A percentile compares a stretch with the other conserved stretches of the same genome.
Conservation (phyloP, 1,139 yeast genomes). For the Geotrichum citri-aurantii region DNA sequence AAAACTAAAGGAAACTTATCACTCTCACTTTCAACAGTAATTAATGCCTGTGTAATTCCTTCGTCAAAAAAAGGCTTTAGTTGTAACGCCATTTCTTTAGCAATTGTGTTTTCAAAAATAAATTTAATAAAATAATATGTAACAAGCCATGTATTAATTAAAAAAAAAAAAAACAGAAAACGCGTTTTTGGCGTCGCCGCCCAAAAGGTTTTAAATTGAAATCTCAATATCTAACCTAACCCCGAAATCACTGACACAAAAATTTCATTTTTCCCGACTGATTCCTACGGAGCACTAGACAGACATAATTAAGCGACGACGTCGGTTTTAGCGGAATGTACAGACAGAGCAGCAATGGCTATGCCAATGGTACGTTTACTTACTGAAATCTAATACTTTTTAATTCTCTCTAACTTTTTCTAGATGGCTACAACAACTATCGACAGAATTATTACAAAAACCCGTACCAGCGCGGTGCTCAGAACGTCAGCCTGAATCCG, state of each 20-base stretch:
- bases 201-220: neutral
- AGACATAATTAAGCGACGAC: neutral
- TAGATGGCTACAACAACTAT: neutral
- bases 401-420: neutral
- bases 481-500: neutral
- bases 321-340: neutral
- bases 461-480: constrained; percentile 3
- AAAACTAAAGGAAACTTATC: constrained; percentile 4
- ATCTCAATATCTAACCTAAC: neutral
- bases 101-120: neutral
- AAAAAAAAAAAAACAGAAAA: neutral
- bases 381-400: neutral
- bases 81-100: constrained; percentile 6
- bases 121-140: neutral
- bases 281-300: neutral
- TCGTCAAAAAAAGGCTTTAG: constrained; percentile 10
- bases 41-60: neutral
- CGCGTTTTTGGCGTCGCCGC: neutral
- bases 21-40: neutral
- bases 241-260: neutral
- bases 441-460: constrained; percentile 2
- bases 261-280: neutral
- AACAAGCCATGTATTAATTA: neutral
- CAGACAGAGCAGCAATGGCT: neutral
- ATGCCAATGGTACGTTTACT: neutral